Conservation (phyloP, 2,329 filamentous ascomycete species). For the Sclerotinia sclerotiorum region DNA sequence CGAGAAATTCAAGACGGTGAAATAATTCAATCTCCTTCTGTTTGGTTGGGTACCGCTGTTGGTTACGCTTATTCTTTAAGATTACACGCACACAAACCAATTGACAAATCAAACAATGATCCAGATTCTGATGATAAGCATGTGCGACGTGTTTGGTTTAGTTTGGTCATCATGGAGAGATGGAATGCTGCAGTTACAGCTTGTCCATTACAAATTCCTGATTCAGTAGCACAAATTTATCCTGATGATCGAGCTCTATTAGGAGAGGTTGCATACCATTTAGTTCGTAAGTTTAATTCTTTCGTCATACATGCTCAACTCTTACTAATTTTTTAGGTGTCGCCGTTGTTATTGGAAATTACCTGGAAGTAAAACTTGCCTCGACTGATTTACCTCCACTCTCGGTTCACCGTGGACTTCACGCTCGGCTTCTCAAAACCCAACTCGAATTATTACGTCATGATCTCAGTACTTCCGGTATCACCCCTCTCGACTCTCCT, state of each 20-base stretch:
- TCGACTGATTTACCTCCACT: slow-evolving; percentile 47
- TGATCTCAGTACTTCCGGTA: slow-evolving; percentile 58
- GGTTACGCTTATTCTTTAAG: slow-evolving; percentile 65
- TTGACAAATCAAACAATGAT: slow-evolving; percentile 50
- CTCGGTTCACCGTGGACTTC: slow-evolving; percentile 44
- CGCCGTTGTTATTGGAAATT: slow-evolving; percentile 59
- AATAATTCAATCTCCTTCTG: slow-evolving; percentile 47
- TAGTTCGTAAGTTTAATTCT: slow-evolving; percentile 58
- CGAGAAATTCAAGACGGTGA: slow-evolving; percentile 42
- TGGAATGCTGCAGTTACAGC: slow-evolving; percentile 71
- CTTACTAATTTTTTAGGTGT: slow-evolving; percentile 46
- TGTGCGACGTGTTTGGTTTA: slow-evolving; percentile 68
- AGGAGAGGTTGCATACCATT: slow-evolving; percentile 62
- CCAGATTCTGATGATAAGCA: slow-evolving; percentile 62
- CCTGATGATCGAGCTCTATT: slow-evolving; percentile 60
- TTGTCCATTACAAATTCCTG: slow-evolving; percentile 61
- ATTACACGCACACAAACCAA: slow-evolving; percentile 51
- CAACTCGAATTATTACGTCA: slow-evolving; percentile 66
- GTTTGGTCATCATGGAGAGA: slow-evolving; percentile 67
- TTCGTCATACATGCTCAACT: neutral
- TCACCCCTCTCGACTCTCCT: slow-evolving; percentile 50
- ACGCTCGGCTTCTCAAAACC: slow-evolving; percentile 53
- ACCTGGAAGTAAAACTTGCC: slow-evolving; percentile 49
- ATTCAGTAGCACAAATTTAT: slow-evolving; percentile 59
- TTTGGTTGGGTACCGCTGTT: slow-evolving; percentile 64